These are phyloP conservation scores for Galeopsis tetrahit DNA, from an alignment of 257 asterid species.

Conservation along the genomic window DNA sequence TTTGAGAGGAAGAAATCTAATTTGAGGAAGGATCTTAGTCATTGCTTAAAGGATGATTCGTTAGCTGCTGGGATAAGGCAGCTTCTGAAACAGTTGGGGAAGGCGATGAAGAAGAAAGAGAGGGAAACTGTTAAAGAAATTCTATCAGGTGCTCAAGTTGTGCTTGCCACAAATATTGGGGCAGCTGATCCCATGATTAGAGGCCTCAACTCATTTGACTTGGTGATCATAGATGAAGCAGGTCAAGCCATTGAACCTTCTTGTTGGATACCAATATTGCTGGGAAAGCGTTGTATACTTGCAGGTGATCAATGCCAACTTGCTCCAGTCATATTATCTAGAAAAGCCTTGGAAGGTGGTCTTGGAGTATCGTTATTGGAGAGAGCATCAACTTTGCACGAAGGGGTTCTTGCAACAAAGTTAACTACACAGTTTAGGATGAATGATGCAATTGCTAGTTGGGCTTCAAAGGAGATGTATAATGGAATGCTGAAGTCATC, in stretches of 20 bases:
- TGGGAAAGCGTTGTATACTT: slow-evolving; percentile 92
- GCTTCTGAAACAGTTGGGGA: slow-evolving; percentile 92
- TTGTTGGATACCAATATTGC: slow-evolving; percentile 94
- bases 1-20: slow-evolving; percentile 88
- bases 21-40: slow-evolving; percentile 83
- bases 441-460: slow-evolving; percentile 91
- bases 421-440: slow-evolving; percentile 78
- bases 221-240: slow-evolving; percentile 95
- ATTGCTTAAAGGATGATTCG: slow-evolving; percentile 88
- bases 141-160: slow-evolving; percentile 82
- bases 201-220: slow-evolving; percentile 68
- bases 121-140: slow-evolving; percentile 85
- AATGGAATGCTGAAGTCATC: slow-evolving; percentile 74
- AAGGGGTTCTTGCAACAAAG: slow-evolving; percentile 68
- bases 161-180: slow-evolving; percentile 92
- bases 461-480: slow-evolving; percentile 99
- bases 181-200: slow-evolving; percentile 95
- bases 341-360: slow-evolving; percentile 93
- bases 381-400: slow-evolving; percentile 75
- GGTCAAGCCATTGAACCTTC: slow-evolving; percentile 97
- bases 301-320: slow-evolving; percentile 97
- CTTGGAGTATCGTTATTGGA: slow-evolving; percentile 83
- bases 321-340: slow-evolving; percentile 91
- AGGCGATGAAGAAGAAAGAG: slow-evolving; percentile 90
- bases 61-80: slow-evolving; percentile 98